Conservation (phyloP, 371 early-diverging fungal species). For the Mucor racemosus region DNA sequence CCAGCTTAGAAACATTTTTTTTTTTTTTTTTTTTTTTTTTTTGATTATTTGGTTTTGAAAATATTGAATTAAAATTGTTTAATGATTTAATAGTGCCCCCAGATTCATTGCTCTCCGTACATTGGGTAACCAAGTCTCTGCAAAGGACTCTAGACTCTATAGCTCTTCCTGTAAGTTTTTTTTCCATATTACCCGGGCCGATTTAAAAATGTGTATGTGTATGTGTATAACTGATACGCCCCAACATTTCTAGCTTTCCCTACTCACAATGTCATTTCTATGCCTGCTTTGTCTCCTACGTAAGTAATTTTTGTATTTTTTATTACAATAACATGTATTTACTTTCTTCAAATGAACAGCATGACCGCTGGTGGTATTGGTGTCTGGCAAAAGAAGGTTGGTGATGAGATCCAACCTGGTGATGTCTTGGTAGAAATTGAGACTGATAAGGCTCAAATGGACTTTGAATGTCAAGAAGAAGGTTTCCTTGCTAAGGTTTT, state of each 20-base stretch:
- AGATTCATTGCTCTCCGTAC: constrained; percentile 57
- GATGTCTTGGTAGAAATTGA: constrained; percentile 98
- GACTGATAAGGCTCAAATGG: constrained; percentile 99
- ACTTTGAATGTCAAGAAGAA: constrained; percentile 99
- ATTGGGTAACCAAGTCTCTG: constrained; percentile 34
- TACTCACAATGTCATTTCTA: constrained; percentile 86
- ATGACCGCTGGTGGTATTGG: constrained; percentile 98
- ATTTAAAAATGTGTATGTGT: not conserved
- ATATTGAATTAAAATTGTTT: not conserved
- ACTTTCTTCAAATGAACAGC: constrained; percentile 18
- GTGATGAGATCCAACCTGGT: constrained; percentile 91
- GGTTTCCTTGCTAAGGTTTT: constrained; percentile 96
- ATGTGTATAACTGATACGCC: not conserved
- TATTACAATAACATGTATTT: not conserved
- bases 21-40: constrained; percentile 1
- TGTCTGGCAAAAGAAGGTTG: constrained; percentile 93
- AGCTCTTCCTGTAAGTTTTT: constrained; percentile 64
- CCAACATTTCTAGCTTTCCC: constrained; percentile 67
- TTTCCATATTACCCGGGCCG: not conserved
- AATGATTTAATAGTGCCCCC: constrained; percentile 33
- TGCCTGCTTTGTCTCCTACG: constrained; percentile 99
- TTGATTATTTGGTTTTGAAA: not conserved
- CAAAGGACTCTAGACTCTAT: constrained; percentile 53
- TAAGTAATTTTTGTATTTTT: constrained; percentile 26
- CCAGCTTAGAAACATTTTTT: not conserved